These are phyloP conservation scores for Aureobasidium sp. DNA, from an alignment of 2,329 filamentous ascomycete genomes.

Conservation along the genomic window DNA sequence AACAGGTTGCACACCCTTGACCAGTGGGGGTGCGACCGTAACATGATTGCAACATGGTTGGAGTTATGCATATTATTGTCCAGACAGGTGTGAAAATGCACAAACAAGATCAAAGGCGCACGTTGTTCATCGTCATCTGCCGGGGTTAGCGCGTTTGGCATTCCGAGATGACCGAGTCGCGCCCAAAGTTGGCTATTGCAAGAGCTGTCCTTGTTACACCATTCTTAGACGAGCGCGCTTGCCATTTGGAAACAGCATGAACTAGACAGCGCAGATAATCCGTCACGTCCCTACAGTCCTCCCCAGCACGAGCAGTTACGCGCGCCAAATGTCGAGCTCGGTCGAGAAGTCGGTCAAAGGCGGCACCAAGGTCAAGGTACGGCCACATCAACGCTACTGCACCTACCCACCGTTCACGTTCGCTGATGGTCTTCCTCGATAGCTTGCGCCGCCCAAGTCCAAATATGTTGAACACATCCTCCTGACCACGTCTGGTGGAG, in stretches of 20 bases:
- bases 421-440: constrained; percentile 14
- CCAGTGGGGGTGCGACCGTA: constrained; percentile 26
- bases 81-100: neutral
- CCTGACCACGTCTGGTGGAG: constrained; percentile 86
- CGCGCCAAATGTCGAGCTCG: constrained; percentile 62
- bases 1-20: constrained; percentile 26
- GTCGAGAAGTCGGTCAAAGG: constrained; percentile 99
- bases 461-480: constrained; percentile 99
- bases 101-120: neutral
- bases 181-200: neutral
- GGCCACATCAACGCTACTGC: constrained; percentile 17
- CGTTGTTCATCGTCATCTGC: neutral
- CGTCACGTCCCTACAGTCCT: neutral
- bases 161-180: constrained; percentile 9
- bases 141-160: constrained; percentile 5
- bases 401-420: neutral
- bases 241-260: constrained; percentile 9
- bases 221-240: neutral
- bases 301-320: neutral
- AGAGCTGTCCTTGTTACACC: constrained; percentile 1
- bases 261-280: neutral
- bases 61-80: too few species aligned
- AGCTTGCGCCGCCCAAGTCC: constrained; percentile 94
- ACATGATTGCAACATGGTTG: constrained; percentile 24
- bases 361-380: constrained; percentile 93